Evolutionary conservation across 1,284 basidiomycete species (phyloP).

Genomic region (Sporisorium iseilematis-ciliati): DNA sequence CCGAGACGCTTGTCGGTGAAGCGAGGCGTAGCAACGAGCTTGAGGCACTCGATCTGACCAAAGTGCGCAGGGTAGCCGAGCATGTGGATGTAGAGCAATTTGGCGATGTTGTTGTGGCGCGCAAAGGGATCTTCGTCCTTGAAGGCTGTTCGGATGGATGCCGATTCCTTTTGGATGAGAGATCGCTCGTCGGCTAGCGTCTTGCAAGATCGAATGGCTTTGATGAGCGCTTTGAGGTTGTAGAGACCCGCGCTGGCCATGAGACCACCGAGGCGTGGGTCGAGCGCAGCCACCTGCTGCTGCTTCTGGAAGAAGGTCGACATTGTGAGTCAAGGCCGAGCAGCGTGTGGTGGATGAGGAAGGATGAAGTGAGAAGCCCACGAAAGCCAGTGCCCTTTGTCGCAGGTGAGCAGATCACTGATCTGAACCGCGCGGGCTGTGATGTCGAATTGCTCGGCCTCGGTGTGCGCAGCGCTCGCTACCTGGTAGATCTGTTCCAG

Average conservation of each 20-base stretch:
- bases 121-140: conserved; percentile 85
- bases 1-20: conserved; percentile 97
- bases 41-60: conserved; percentile 99
- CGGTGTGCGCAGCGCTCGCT: not conserved
- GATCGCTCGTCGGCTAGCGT: conserved; percentile 98
- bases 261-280: conserved; percentile 68
- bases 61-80: conserved; percentile 99
- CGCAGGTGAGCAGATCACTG: conserved; percentile 1
- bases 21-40: conserved; percentile 96
- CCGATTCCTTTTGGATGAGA: conserved; percentile 97
- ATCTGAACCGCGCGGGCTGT: conserved; percentile 1
- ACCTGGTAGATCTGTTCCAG: not conserved
- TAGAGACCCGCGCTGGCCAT: conserved; percentile 68
- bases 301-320: conserved; percentile 69
- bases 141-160: conserved; percentile 96
- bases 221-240: conserved; percentile 71
- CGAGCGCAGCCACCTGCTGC: conserved; percentile 69
- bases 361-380: not conserved
- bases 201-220: conserved; percentile 74
- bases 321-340: conserved; percentile 42
- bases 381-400: not conserved
- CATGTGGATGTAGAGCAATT: conserved; percentile 99
- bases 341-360: not conserved
- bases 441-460: not conserved
- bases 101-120: conserved; percentile 97